phyloP scores from a whole-genome alignment of 768 basidiomycete species.

The Clitopilus hobsonii region DNA sequence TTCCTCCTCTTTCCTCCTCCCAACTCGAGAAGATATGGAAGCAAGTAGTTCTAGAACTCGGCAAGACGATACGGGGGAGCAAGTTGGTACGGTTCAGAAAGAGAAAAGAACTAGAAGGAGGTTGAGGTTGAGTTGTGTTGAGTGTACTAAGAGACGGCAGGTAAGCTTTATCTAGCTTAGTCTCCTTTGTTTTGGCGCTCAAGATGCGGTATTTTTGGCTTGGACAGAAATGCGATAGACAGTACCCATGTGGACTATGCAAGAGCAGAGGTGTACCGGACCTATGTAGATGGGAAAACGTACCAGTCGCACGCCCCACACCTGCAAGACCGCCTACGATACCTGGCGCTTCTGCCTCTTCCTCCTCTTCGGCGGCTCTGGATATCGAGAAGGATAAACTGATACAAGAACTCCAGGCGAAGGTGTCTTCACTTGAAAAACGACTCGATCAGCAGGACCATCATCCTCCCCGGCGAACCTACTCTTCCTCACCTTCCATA shows the following conservation, averaged over 20 bases:
- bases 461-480: constrained; percentile 2
- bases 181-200: not conserved
- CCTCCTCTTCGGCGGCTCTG: not conserved
- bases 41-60: no score
- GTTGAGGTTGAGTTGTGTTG: constrained; percentile 48
- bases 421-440: constrained; percentile 22
- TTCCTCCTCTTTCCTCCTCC: no score
- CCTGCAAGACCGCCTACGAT: constrained; percentile 30
- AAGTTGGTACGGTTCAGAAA: no score
- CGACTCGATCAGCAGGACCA: constrained; percentile 14
- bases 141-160: constrained; percentile 53
- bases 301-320: constrained; percentile 36
- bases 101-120: constrained; percentile 48
- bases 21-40: no score
- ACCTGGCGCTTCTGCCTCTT: not conserved
- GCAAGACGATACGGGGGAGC: no score
- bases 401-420: constrained; percentile 20
- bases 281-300: constrained; percentile 42
- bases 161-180: constrained; percentile 22
- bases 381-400: constrained; percentile 10
- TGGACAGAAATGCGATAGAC: constrained; percentile 51
- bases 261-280: constrained; percentile 34
- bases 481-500: not conserved
- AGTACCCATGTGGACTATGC: constrained; percentile 37
- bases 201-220: constrained; percentile 3